Percentiles rank a stretch among this genome's conserved stretches.
Evolutionary conservation across 805 yeast genomes (phyloP).

Genomic region (Wickerhamiella vanderwaltii): DNA sequence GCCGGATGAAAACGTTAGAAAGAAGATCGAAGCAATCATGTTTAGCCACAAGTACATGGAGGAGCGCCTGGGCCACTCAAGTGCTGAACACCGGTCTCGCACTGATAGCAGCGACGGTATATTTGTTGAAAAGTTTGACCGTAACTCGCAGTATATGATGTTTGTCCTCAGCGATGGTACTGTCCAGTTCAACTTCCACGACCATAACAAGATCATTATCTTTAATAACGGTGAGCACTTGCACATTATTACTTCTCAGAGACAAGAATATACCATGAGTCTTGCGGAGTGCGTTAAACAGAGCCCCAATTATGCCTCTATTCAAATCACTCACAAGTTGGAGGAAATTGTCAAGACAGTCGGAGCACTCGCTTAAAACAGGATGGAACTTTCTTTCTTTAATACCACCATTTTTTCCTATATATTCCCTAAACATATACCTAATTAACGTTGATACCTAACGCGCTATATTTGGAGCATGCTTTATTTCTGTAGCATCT

Average conservation of each 20-base stretch:
- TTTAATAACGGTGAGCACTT: constrained; percentile 64
- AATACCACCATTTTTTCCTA: too few species aligned
- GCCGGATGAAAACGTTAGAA: constrained; percentile 30
- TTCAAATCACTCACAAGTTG: constrained; percentile 7
- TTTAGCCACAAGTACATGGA: constrained; percentile 89
- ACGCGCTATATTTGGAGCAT: not conserved
- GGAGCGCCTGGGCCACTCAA: constrained; percentile 71
- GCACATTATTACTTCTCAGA: constrained; percentile 48
- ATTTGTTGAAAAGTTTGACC: constrained; percentile 69
- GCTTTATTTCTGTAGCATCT: too few species aligned
- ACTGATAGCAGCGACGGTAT: constrained; percentile 26
- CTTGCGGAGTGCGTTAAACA: constrained; percentile 13
- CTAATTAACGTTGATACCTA: constrained; percentile 1
- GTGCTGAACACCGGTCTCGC: constrained; percentile 42
- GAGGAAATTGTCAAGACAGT: constrained; percentile 10
- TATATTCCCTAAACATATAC: constrained; percentile 1
- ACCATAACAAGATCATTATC: constrained; percentile 79
- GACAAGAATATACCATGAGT: constrained; percentile 19
- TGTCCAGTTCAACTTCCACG: constrained; percentile 88
- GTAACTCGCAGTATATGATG: constrained; percentile 73
- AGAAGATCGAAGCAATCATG: constrained; percentile 72
- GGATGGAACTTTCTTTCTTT: not conserved
- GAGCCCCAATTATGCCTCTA: constrained; percentile 1
- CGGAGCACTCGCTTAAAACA: not conserved
- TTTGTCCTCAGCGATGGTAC: constrained; percentile 88